Base-by-base conservation (phyloP, 192 early-diverging fungal species). In the Coemansia reversa region DNA sequence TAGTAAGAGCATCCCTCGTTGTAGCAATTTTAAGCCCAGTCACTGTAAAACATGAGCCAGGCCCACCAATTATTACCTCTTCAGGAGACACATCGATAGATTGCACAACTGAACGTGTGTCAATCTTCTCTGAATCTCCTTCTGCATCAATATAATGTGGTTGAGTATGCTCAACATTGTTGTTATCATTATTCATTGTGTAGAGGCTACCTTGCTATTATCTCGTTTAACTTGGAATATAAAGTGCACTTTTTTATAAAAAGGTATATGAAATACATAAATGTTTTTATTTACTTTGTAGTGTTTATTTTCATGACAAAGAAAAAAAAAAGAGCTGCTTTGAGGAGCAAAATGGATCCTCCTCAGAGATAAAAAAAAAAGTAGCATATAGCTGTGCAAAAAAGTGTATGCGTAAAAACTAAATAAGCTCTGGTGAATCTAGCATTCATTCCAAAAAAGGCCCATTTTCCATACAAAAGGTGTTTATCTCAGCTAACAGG, bases 1-100 rank as follows among this genome's bases (percentile, higher is more conserved):
- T 65, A 11, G 89, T 75, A 52, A 94, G 76, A 0, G 90, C 89
- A 69, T 94, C 92, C 55, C 89, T 84, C 19, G 90, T 87, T 28
- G 32, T 63, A 14, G 29, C 32, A 2, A 79, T 55, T 22, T 69
- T 69, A 0, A 79, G 62, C 14, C 76, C 76, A 9, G 70, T 79
- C 2, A 79, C 76, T 7, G 76, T 79, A 25, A 79, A 67, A 50
- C 66, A 79, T 14, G 63, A 47, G 18, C 47, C 51, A 22, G 57
- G 24, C 5, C 76, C 76, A 16, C 76, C 76, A 2, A 79, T 72
- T 0, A 73, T 42, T n/a, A 79, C 76, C 4, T 79, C 76, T 14
- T 51, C 62, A 9, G 70, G 70, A 4, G 62, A 42, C 35, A 54
- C 55, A 27, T 69, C 70, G 7, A 72, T 18, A 1, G 47, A 6